Evolutionary conservation across 176 grass and related monocot species (phyloP).

Genomic region (Thalia dealbata): DNA sequence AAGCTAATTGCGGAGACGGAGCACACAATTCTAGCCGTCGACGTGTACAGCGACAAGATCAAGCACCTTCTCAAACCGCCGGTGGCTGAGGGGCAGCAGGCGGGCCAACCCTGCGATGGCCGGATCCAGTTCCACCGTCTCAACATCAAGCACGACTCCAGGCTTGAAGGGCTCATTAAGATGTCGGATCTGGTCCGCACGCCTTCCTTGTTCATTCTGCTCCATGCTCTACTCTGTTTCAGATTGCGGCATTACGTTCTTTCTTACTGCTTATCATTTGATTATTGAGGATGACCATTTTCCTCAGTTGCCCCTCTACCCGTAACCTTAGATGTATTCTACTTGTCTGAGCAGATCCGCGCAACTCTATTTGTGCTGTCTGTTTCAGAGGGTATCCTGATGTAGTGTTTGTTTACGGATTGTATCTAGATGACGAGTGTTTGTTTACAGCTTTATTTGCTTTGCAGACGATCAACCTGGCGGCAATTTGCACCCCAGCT

Average conservation of each 20-base stretch:
- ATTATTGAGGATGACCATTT: background rate
- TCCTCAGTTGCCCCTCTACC: background rate
- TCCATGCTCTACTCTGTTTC: background rate
- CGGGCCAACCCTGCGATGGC: constrained; percentile 26
- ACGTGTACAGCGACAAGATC: constrained; percentile 99
- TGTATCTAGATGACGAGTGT: constrained; percentile 14
- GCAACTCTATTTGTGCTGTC: background rate
- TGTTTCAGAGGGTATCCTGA: constrained; percentile 2
- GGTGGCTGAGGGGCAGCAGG: constrained; percentile 20
- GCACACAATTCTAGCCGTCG: constrained; percentile 65
- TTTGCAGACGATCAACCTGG: constrained; percentile 80
- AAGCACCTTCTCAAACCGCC: constrained; percentile 73
- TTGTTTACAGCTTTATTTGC: constrained; percentile 22
- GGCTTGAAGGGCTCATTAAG: constrained; percentile 93
- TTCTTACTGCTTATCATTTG: background rate
- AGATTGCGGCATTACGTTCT: background rate
- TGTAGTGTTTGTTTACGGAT: background rate
- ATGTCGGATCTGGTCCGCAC: constrained; percentile 68
- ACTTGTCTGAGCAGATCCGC: background rate
- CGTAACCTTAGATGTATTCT: background rate
- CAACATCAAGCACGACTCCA: constrained; percentile 91
- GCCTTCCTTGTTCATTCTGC: background rate
- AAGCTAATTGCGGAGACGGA: constrained; percentile 82
- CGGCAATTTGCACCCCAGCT: constrained; percentile 90
- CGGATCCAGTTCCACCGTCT: constrained; percentile 96